Base-by-base conservation (phyloP, 768 basidiomycete genomes). In the Calocybe gangraenosa region DNA sequence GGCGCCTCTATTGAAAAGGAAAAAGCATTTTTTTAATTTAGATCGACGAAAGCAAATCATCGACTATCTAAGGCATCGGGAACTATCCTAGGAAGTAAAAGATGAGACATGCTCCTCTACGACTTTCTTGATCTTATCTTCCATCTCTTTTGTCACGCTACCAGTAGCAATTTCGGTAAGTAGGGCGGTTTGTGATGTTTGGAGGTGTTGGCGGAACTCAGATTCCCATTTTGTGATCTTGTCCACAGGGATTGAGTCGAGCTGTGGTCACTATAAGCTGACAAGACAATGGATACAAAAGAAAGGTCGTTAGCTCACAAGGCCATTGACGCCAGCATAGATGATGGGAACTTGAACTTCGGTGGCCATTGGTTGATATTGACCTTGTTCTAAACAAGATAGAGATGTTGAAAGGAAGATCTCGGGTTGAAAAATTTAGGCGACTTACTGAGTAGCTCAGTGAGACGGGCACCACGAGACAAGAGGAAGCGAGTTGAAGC, bases 261-360 rank as follows among this genome's bases (percentile, higher is more conserved):
- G 92, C 82, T 89, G 48, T 1, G 35, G 31, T 17, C 8, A 7
- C 25, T 19, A 22, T 58, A 21, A 48, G 7, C 48, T 50, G 1
- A 28, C 37, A 18, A 13, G 19, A 21, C n/a, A 33, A 15, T 17
- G n/a, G 1, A n/a, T 10, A 1, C 11, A 21, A 46, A 9, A 32
- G 1, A 15, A 40, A 10, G n/a, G n/a, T n/a, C n/a, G n/a, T 3
- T 11, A 14, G 78, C 86, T 56, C 65, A 87, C 85, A 53, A 96
- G 82, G 91, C 96, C 96, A 72, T 98, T 94, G 59, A 99, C 96
- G 83, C 95, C 95, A 55, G 95, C 96, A 67, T 95, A 97, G 75
- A 98, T 93, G 67, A 97, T 91, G 55, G 95, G 95, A 52, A 96
- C 95, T 78, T 96, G 94, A 53, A 97, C 73, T 74, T 98, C 95